A percentile compares a stretch with the other conserved stretches of the same genome.
Evolutionary conservation across 371 early-diverging fungal species (phyloP).

Genomic region (Nosema bombycis): DNA sequence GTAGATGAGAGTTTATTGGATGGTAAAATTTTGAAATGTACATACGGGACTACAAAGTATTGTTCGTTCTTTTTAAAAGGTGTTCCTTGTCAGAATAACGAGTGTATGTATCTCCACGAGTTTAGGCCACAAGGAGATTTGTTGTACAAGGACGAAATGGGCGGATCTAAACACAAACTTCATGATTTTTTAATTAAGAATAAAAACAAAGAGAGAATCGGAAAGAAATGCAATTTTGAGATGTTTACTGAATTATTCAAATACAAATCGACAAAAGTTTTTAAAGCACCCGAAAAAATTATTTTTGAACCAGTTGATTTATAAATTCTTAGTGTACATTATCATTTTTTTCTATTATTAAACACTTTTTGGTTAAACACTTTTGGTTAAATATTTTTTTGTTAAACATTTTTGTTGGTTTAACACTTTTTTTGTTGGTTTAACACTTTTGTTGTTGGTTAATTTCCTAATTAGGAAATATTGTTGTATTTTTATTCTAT

Average conservation of each 20-base stretch:
- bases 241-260: conserved; percentile 53
- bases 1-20: conserved; percentile 64
- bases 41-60: conserved; percentile 67
- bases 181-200: conserved; percentile 61
- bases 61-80: conserved; percentile 66
- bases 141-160: conserved; percentile 64
- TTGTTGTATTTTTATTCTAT: not conserved
- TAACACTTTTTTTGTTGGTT: not conserved
- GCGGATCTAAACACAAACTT: conserved; percentile 60
- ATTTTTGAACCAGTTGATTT: conserved; percentile 55
- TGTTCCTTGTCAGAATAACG: conserved; percentile 63
- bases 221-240: conserved; percentile 47
- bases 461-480: not conserved
- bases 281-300: conserved; percentile 51
- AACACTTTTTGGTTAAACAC: not conserved
- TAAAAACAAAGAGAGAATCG: conserved; percentile 53
- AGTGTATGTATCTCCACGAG: conserved; percentile 66
- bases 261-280: conserved; percentile 40
- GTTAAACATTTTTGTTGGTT: not conserved
- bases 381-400: too few relatives aligned
- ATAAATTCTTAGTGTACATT: conserved; percentile 4
- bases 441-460: too few relatives aligned
- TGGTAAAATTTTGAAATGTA: conserved; percentile 62
- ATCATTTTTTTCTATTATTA: not conserved
- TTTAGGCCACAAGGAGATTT: conserved; percentile 56